These are phyloP conservation scores for Fusarium brevicatenulatum DNA, from an alignment of 2,329 filamentous ascomycete genomes.

Conservation along the genomic window DNA sequence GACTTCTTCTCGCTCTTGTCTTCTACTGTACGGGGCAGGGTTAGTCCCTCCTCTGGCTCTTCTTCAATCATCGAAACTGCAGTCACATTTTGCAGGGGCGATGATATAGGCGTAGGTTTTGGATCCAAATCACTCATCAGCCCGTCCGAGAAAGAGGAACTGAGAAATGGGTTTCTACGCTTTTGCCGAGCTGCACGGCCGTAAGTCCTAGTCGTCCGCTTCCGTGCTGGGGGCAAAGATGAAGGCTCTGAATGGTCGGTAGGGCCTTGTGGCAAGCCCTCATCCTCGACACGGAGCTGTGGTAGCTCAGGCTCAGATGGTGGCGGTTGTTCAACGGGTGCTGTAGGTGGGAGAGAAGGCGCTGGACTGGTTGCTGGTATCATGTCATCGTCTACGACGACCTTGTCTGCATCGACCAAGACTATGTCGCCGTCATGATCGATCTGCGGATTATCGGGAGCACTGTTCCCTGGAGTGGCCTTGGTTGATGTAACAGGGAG, in stretches of 20 bases:
- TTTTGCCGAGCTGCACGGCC: conserved; percentile 30
- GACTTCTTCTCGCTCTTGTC: not conserved
- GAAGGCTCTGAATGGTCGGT: conserved; percentile 42
- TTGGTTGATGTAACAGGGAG: conserved; percentile 47
- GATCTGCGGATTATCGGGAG: conserved; percentile 5
- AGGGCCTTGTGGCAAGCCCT: conserved; percentile 4
- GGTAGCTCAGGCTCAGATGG: conserved; percentile 51
- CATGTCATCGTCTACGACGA: conserved; percentile 47
- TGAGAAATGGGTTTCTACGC: conserved; percentile 43
- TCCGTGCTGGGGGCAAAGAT: conserved; percentile 42
- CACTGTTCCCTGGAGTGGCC: conserved; percentile 46
- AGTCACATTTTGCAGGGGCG: conserved; percentile 14
- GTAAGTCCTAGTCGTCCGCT: conserved; percentile 38
- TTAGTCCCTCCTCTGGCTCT: not conserved
- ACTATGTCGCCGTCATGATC: conserved; percentile 21
- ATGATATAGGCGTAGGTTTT: conserved; percentile 21
- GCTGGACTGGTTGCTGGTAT: conserved; percentile 54
- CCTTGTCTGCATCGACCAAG: conserved; percentile 26
- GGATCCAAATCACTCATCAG: conserved; percentile 15
- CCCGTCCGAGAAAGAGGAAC: conserved; percentile 46
- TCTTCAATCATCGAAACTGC: conserved; percentile 25
- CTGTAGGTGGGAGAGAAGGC: conserved; percentile 43
- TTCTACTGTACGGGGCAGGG: not conserved
- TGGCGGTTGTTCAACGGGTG: conserved; percentile 26
- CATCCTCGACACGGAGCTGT: conserved; percentile 41